A percentile compares a stretch with the other conserved stretches of the same genome.
Evolutionary conservation across 768 basidiomycete species (phyloP).

Genomic region (Leucocoprinus sp.): DNA sequence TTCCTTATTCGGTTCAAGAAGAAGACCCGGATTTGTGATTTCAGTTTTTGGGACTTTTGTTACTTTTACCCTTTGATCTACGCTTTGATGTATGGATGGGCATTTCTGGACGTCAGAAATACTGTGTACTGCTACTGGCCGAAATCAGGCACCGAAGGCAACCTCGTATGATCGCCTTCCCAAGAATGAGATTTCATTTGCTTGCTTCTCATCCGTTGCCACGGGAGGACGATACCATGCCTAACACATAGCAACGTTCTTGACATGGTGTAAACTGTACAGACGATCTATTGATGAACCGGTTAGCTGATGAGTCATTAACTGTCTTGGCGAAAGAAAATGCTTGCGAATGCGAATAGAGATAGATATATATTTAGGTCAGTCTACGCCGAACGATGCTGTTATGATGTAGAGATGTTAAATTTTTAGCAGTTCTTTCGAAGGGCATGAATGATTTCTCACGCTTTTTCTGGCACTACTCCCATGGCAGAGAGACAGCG

Average conservation of each 20-base stretch:
- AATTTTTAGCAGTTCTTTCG: no score
- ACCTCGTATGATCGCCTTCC: background rate
- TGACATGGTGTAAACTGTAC: background rate
- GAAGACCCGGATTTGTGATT: background rate
- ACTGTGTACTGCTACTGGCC: background rate
- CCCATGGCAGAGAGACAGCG: background rate
- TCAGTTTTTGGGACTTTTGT: background rate
- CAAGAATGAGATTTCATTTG: background rate
- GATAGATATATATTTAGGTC: no score
- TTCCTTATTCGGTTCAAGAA: conserved; percentile 3
- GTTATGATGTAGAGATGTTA: no score
- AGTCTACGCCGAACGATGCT: no score
- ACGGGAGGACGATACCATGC: background rate
- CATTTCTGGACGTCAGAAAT: background rate
- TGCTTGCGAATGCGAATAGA: no score
- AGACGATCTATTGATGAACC: background rate
- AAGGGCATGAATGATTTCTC: background rate
- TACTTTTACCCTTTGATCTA: background rate
- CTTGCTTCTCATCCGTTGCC: background rate
- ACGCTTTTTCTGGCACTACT: background rate
- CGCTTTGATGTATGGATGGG: background rate
- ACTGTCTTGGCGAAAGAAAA: no score
- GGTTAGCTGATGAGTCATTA: no score
- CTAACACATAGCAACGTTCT: background rate
- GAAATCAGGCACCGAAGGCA: background rate